phyloP scores from a whole-genome alignment of 2,329 filamentous ascomycete species.

The Diplodia intermedia region DNA sequence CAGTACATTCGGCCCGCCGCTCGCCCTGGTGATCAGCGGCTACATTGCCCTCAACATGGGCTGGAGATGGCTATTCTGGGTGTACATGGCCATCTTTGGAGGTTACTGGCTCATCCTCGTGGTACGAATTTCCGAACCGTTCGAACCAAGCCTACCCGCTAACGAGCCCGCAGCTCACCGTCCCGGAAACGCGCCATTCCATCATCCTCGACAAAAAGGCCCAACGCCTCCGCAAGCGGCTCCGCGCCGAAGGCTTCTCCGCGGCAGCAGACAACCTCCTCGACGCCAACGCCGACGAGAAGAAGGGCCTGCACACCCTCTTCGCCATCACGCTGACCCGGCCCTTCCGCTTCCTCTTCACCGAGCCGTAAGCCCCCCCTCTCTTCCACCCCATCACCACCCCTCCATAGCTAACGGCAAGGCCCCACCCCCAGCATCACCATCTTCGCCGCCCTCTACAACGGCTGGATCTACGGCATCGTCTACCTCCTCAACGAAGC shows the following conservation, averaged over 20 bases:
- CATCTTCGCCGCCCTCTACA: slow-evolving; percentile 34
- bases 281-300: slow-evolving; percentile 29
- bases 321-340: slow-evolving; percentile 36
- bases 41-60: slow-evolving; percentile 46
- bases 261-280: slow-evolving; percentile 19
- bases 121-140: background rate
- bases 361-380: slow-evolving; percentile 32
- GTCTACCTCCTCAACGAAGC: slow-evolving; percentile 37
- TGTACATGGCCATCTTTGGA: slow-evolving; percentile 49
- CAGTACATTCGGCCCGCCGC: slow-evolving; percentile 44
- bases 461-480: slow-evolving; percentile 36
- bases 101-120: slow-evolving; percentile 40
- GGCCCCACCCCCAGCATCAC: slow-evolving; percentile 30
- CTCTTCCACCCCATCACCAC: background rate
- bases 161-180: slow-evolving; percentile 34
- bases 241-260: slow-evolving; percentile 53
- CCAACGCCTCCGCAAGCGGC: slow-evolving; percentile 41
- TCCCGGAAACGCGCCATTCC: slow-evolving; percentile 43
- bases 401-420: no score
- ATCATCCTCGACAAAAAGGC: slow-evolving; percentile 55
- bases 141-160: slow-evolving; percentile 32
- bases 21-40: slow-evolving; percentile 46
- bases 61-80: slow-evolving; percentile 49
- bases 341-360: slow-evolving; percentile 36
- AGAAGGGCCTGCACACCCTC: slow-evolving; percentile 32